Evolutionary conservation across 208 protist genomes (phyloP).

Genomic region (Leishmania braziliensis): DNA sequence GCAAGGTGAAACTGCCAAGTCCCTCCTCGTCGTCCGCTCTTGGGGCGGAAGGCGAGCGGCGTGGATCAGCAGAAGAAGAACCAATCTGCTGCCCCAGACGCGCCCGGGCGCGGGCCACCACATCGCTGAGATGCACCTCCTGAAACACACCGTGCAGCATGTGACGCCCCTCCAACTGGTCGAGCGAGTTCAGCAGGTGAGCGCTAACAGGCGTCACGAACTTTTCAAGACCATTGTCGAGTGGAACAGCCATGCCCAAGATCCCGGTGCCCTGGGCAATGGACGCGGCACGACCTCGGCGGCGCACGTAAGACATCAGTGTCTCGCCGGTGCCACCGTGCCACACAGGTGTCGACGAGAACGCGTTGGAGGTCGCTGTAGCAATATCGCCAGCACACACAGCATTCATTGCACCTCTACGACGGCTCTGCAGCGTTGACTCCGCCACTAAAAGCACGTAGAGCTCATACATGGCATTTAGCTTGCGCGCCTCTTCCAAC

Average conservation of each 20-base stretch:
- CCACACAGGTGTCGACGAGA: slow-evolving; percentile 8
- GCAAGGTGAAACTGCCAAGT: slow-evolving; percentile 24
- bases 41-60: not conserved
- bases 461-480: slow-evolving; percentile 28
- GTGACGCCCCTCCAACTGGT: slow-evolving; percentile 29
- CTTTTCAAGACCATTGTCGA: slow-evolving; percentile 28
- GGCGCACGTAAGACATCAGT: slow-evolving; percentile 20
- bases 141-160: slow-evolving; percentile 31
- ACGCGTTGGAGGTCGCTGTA: not conserved
- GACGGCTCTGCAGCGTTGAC: slow-evolving; percentile 8
- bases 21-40: slow-evolving; percentile 5
- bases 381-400: not conserved
- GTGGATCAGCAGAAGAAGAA: not conserved
- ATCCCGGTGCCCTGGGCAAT: slow-evolving; percentile 10
- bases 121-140: slow-evolving; percentile 33
- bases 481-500: slow-evolving; percentile 31
- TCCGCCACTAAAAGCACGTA: slow-evolving; percentile 20
- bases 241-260: not conserved
- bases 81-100: slow-evolving; percentile 1
- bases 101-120: slow-evolving; percentile 19
- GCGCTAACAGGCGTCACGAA: slow-evolving; percentile 24
- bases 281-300: slow-evolving; percentile 14
- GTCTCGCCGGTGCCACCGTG: slow-evolving; percentile 19
- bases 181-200: slow-evolving; percentile 26
- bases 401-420: not conserved